Base-by-base conservation (phyloP, 106 monocot genomes). In the Dioscorea dumetorum region DNA sequence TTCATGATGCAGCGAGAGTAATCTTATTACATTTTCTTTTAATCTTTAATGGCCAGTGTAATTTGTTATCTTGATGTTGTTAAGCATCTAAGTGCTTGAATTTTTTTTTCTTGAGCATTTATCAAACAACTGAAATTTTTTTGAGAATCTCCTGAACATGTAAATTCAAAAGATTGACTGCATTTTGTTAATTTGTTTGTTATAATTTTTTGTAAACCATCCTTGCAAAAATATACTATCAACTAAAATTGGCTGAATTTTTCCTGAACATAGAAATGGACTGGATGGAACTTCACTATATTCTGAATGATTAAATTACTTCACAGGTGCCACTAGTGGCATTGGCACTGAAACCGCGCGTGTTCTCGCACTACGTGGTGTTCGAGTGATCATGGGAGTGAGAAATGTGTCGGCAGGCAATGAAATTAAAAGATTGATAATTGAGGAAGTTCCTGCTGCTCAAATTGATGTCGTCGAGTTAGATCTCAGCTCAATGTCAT, bases 321-420 rank as follows among this genome's bases (percentile, higher is more conserved):
- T 22, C 22, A 4, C 13, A 54, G 54, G 54, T 18, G 54, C 54
- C 15, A 18, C 54, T 21, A 66, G 65, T 66, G 65, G 65, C 2
- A 66, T 66, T n/a, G 65, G 65, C 21, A 15, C 65, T n/a, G 65
- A 66, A 66, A 66, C 65, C 6, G 65, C 65, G n/a, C 65, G 65
- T 66, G 65, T 66, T n/a, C 65, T 66, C 20, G 65, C 65, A 66
- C 22, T 67, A 16, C 67, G 28, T 23, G 67, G 67, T 24, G 52
- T 24, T 7, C 67, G 52, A 24, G 67, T 67, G 11, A 23, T 67
- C 11, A 67, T 67, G 50, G 67, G 18, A 53, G 67, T 67, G 2
- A 51, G 67, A 31, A 67, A 67, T 28, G 19, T 67, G 8, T 50
- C 52, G 5, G 50, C 67, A 52, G 67, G 52, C 22, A 23, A 6